Base-by-base conservation (phyloP, 2,329 filamentous ascomycete species). In the Pestalotiopsis sp. region DNA sequence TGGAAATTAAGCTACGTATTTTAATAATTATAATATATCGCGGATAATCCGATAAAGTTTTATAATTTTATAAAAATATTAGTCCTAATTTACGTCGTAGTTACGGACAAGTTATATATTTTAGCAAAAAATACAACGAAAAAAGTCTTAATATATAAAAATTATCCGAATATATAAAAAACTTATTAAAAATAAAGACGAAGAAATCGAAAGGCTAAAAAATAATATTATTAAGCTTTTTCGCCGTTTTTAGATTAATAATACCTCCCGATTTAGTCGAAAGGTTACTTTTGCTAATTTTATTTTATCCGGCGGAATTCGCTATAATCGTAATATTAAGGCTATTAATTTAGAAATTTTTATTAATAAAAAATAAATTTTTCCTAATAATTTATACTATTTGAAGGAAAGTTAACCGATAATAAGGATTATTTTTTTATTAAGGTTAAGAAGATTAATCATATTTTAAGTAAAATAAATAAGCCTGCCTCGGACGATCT, bases 121-220 rank as follows among this genome's bases (percentile, higher is more conserved):
- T 65, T 67, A 59, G 60, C 52, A 14, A 61, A 58, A 67, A 68
- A 65, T 58, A 66, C 64, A 65, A 14, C 23, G 31, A 7, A 14
- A 17, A 27, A 41, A 39, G 58, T 25, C 57, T 66, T 56, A 66
- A 58, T 66, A 57, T 58, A 56, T 66, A 27, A 66, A 66, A 27
- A 27, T 45, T 41, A n/a, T 65, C 41, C 41, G 27, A 23, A 11
- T 13, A 11, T 56, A 56, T 52, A 49, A 49, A 66, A 49, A 14
- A 49, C 4, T 17, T 49, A 49, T 13, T 14, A 49, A 49, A 49
- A 49, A 17, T 5, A 49, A 49, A n/a, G 6, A 49, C 27, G 27
- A 27, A 27, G 3, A 27, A 5, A 49, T 49, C 41, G 41, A 49
- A 13, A 49, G n/a, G 3, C 13, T 49, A 17, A 14, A 17, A 41